These are phyloP conservation scores for Eucalyptus rudis DNA, from an alignment of 345 rosid species.

Conservation along the genomic window DNA sequence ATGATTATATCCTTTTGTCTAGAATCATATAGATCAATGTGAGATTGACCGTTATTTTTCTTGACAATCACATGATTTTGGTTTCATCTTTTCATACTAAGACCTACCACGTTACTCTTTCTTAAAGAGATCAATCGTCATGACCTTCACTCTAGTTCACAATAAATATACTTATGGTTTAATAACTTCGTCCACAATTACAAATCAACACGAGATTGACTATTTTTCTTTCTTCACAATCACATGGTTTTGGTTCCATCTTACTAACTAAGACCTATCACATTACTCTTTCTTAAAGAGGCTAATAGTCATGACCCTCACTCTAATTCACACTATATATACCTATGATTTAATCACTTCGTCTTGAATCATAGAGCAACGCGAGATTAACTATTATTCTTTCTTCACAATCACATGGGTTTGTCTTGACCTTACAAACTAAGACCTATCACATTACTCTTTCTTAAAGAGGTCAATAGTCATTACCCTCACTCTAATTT, in stretches of 20 bases:
- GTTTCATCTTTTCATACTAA: neutral
- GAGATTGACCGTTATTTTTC: neutral
- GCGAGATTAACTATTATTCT: fast-evolving
- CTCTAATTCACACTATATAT: neutral
- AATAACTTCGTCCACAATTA: neutral
- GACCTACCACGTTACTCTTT: neutral
- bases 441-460: neutral
- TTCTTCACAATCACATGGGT: neutral
- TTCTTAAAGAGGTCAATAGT: neutral
- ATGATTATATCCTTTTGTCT: neutral
- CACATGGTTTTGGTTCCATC: too few relatives aligned
- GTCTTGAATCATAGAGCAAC: too few relatives aligned
- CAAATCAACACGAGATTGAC: neutral
- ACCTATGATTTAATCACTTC: neutral
- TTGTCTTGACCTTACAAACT: neutral
- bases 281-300: neutral
- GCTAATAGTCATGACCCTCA: neutral
- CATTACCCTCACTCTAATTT: neutral
- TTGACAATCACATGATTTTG: neutral
- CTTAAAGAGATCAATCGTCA: neutral
- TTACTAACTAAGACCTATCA: neutral
- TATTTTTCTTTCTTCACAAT: neutral
- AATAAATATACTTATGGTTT: neutral
- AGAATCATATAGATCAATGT: neutral
- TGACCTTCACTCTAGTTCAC: neutral